These are phyloP conservation scores for Monilinia fructigena DNA, from an alignment of 2,329 filamentous ascomycete genomes.

Conservation along the genomic window DNA sequence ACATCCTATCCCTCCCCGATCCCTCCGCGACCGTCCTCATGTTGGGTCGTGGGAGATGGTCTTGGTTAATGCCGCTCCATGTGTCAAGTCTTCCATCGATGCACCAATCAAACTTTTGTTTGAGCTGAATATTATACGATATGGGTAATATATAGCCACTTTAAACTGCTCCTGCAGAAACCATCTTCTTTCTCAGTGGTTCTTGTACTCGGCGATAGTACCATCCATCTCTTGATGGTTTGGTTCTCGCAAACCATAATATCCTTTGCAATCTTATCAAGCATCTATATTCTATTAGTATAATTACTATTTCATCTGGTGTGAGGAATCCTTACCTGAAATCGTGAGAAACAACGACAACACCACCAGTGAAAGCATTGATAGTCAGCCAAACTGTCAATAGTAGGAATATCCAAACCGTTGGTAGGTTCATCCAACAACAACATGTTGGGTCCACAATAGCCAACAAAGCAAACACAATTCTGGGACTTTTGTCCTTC, in stretches of 20 bases:
- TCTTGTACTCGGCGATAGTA: constrained; percentile 92
- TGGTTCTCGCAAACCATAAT: constrained; percentile 99
- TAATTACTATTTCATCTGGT: background rate
- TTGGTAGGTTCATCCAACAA: constrained; percentile 98
- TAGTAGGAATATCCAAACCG: constrained; percentile 97
- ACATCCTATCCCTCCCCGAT: constrained; percentile 22
- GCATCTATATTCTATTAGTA: constrained; percentile 55
- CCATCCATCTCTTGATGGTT: constrained; percentile 86
- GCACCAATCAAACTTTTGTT: constrained; percentile 23
- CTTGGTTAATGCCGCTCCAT: background rate
- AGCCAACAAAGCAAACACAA: constrained; percentile 93
- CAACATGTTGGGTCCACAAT: constrained; percentile 96
- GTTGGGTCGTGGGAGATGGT: constrained; percentile 7
- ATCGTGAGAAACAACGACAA: constrained; percentile 97
- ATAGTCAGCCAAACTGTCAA: constrained; percentile 98
- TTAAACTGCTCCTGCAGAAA: constrained; percentile 82
- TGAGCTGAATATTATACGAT: constrained; percentile 3
- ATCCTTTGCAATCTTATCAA: constrained; percentile 99
- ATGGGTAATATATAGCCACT: constrained; percentile 22
- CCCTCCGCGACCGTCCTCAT: constrained; percentile 23
- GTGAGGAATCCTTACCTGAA: constrained; percentile 71
- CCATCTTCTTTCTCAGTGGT: constrained; percentile 99
- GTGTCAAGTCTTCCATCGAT: constrained; percentile 16
- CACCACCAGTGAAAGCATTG: constrained; percentile 89
- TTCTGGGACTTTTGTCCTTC: constrained; percentile 96